Base-by-base conservation (phyloP, 768 basidiomycete species). In the Russula abietina region DNA sequence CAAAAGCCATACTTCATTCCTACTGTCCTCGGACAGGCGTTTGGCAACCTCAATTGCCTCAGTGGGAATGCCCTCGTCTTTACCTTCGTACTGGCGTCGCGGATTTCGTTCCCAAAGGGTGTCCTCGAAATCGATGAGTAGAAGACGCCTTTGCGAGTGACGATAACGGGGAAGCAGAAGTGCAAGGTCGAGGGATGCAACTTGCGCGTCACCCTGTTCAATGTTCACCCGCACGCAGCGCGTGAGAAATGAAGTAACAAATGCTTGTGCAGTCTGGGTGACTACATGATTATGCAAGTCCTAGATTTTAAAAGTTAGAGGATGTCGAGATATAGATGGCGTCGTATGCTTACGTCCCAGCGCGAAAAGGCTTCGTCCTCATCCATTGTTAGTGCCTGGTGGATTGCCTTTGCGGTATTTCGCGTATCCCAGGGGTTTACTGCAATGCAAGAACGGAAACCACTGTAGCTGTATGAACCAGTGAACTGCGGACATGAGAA, bases 341-440 rank as follows among this genome's bases (percentile, higher is more conserved):
- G 9, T n/a, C 4, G 3, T 17, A 32, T 36, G 28, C 77, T n/a
- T 59, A 84, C 84, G 75, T 87, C 83, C 91, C 91, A 93, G 5
- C 91, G 84, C 12, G 82, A 82, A 22, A 73, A 71, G 0, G 87
- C 87, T 71, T 93, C 91, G 3, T 85, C 83, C 28, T 86, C 83
- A 53, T 74, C 75, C 91, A 93, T 93, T 0, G 85, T 88, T 33
- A 94, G 74, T 9, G 91, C 92, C 75, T 75, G 81, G 55, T 84
- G 65, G 67, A 94, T 93, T 3, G 91, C 92, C 32, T 84, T 78
- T 0, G 93, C 89, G 2, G 93, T 93, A n/a, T 86, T 87, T 32
- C 89, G 82, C 43, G 82, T 82, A 67, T 92, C 90, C 83, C 89
- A 93, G 1, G 91, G 92, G 70, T 93, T 93, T 71, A 93, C 80